Evolutionary conservation across 768 basidiomycete species (phyloP), one percentile per base, ranked within the genome.

Genomic region (Gymnopilus junonius): DNA sequence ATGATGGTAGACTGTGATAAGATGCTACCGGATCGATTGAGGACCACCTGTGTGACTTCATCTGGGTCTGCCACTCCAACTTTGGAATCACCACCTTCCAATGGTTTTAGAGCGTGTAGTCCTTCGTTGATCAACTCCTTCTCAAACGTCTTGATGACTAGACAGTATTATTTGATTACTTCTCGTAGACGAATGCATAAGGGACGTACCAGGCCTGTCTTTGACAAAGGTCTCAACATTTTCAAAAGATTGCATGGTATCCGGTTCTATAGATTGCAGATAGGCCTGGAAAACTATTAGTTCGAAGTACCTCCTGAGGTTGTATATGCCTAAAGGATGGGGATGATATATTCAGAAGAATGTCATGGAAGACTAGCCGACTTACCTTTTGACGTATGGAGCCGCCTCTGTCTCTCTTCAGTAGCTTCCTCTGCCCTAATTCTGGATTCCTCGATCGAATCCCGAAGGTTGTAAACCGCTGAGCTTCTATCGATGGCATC

Each of bases 141-240:
- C 78, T 95, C 89, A 63, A 99, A 96, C 0, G 97, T 99, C 73
- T 91, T 91, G 77, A 99, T 95, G 14, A 99, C 97, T 92, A 61
- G 2, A 23, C 45, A 31, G 7, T 54, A 14, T 15, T 55, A 29
- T 32, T 4, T 45, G 2, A 42, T 35, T 37, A 31, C 25, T 17
- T 31, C 12, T 48, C 4, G 15, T 10, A 2, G 45, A 55, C 32
- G 53, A n/a, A 31, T 37, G n/a, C 23, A 20, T 14, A 1, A 59
- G 29, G 8, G 14, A 61, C 76, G 48, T 73, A 93, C 94, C 95
- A 66, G 97, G 97, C 45, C 93, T 82, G 65, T 86, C 85, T 71
- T 90, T 86, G 31, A 99, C 90, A 67, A 91, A 99, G 4, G 83
- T 83, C 70, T 94, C 94, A 54, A 98, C 90, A 0, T 83, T 87